A percentile compares a stretch with the other conserved stretches of the same genome.
phyloP scores from a whole-genome alignment of 2,329 filamentous ascomycete genomes.

The Geosmithia flava region DNA sequence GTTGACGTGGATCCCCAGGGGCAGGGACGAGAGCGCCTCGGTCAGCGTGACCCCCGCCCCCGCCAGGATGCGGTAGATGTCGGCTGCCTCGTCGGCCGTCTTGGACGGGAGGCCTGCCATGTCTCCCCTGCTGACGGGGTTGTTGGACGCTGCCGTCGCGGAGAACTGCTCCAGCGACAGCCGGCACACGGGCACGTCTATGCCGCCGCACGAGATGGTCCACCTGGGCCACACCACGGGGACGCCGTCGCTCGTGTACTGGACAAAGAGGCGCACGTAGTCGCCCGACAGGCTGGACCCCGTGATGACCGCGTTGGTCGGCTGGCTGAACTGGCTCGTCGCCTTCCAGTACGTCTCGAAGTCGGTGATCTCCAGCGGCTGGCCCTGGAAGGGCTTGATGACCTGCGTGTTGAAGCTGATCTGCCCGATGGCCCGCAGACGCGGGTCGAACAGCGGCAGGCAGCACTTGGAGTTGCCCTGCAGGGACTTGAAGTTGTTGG shows the following conservation, averaged over 20 bases:
- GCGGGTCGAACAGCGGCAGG: slow-evolving; percentile 83
- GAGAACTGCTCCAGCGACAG: slow-evolving; percentile 64
- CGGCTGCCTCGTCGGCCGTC: slow-evolving; percentile 42
- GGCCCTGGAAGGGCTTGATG: slow-evolving; percentile 88
- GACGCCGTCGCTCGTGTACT: slow-evolving; percentile 77
- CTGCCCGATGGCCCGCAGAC: slow-evolving; percentile 82
- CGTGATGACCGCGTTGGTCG: slow-evolving; percentile 75
- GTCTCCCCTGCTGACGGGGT: slow-evolving; percentile 22
- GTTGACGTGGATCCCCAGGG: slow-evolving; percentile 73
- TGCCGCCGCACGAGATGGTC: slow-evolving; percentile 61
- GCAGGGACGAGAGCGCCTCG: slow-evolving; percentile 64
- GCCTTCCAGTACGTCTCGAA: slow-evolving; percentile 99
- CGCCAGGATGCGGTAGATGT: slow-evolving; percentile 60
- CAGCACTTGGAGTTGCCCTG: slow-evolving; percentile 68
- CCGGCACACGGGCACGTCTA: slow-evolving; percentile 73
- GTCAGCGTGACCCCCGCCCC: slow-evolving; percentile 68
- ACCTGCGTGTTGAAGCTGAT: slow-evolving; percentile 92
- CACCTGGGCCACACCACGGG: slow-evolving; percentile 83
- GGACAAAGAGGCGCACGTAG: slow-evolving; percentile 83
- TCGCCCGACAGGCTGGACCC: slow-evolving; percentile 94
- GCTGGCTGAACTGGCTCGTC: slow-evolving; percentile 78
- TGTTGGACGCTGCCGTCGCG: slow-evolving; percentile 31
- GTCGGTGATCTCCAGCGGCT: slow-evolving; percentile 89
- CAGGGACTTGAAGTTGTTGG: slow-evolving; percentile 69
- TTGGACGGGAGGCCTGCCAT: slow-evolving; percentile 30